Percentiles rank a stretch among this genome's conserved stretches.
These are phyloP conservation scores for Aspergillus saccharolyticus DNA, from an alignment of 495 filamentous ascomycete species.

Conservation along the genomic window DNA sequence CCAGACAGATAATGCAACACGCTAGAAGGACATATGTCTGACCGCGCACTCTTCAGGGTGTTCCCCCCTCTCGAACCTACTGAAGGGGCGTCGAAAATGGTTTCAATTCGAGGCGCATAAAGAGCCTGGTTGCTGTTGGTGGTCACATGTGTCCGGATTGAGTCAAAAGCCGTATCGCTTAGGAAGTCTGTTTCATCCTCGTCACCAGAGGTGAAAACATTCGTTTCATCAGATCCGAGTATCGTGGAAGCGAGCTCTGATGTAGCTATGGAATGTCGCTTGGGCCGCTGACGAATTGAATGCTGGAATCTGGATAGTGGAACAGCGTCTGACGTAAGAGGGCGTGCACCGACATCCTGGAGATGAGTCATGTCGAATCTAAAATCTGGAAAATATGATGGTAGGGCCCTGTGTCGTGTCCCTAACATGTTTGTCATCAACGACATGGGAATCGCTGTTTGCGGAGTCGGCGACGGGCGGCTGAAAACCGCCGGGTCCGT, in stretches of 20 bases:
- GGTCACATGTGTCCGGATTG: slow-evolving; percentile 75
- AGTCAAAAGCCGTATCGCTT: slow-evolving; percentile 91
- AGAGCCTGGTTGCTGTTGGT: slow-evolving; percentile 46
- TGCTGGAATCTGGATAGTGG: slow-evolving; percentile 26
- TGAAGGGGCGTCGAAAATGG: slow-evolving; percentile 75
- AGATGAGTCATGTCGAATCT: slow-evolving; percentile 9
- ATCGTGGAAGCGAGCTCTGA: slow-evolving; percentile 78
- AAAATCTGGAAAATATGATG: slow-evolving; percentile 27
- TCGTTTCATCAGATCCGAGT: slow-evolving; percentile 78
- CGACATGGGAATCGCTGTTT: slow-evolving; percentile 15
- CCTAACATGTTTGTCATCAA: slow-evolving; percentile 10
- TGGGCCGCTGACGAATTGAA: slow-evolving; percentile 34
- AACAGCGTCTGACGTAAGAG: slow-evolving; percentile 29
- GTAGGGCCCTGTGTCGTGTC: slow-evolving; percentile 10
- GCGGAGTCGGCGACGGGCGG: slow-evolving; percentile 25
- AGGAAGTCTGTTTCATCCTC: slow-evolving; percentile 83
- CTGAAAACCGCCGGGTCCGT: slow-evolving; percentile 39
- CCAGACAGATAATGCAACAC: slow-evolving; percentile 23
- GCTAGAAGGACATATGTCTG: slow-evolving; percentile 43
- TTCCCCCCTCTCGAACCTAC: slow-evolving; percentile 48
- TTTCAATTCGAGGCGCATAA: slow-evolving; percentile 64
- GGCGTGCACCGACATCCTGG: slow-evolving; percentile 14
- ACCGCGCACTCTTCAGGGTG: slow-evolving; percentile 51
- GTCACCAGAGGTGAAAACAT: slow-evolving; percentile 68
- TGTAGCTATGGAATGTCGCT: slow-evolving; percentile 43